Conservation (phyloP, 2,329 filamentous ascomycete species). For the Berkeleyomyces rouxiae region DNA sequence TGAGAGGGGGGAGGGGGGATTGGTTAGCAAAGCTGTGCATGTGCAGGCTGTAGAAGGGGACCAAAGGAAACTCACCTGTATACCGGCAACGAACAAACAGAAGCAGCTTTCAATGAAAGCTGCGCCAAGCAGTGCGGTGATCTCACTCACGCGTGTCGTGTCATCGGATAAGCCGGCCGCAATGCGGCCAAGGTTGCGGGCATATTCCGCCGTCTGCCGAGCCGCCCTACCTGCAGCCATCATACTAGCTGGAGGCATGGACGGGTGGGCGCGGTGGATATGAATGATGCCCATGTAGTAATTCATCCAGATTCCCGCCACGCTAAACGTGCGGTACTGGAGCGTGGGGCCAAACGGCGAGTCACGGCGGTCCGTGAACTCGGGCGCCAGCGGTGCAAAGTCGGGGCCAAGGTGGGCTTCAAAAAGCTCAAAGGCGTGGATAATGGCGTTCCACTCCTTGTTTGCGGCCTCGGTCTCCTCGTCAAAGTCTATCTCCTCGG, state of each 20-base stretch:
- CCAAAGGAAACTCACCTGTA: slow-evolving; percentile 37
- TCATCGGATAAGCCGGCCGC: slow-evolving; percentile 52
- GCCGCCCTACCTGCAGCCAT: slow-evolving; percentile 68
- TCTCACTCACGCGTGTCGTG: slow-evolving; percentile 32
- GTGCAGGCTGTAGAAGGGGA: neutral
- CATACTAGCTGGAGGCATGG: slow-evolving; percentile 83
- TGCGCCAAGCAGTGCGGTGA: slow-evolving; percentile 64
- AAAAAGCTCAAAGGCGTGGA: slow-evolving; percentile 52
- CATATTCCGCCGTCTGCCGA: slow-evolving; percentile 50
- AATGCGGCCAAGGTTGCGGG: slow-evolving; percentile 64
- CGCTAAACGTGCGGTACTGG: slow-evolving; percentile 72
- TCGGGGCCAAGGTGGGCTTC: slow-evolving; percentile 49
- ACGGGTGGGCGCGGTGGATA: slow-evolving; percentile 66
- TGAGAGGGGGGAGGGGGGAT: slow-evolving; percentile 23
- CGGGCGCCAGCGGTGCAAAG: slow-evolving; percentile 58
- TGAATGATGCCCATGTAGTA: slow-evolving; percentile 75
- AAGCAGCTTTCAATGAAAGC: slow-evolving; percentile 71
- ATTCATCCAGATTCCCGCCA: slow-evolving; percentile 75
- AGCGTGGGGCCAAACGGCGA: slow-evolving; percentile 69
- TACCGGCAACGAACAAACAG: slow-evolving; percentile 69
- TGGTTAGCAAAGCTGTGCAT: too few species aligned
- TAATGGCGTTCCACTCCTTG: slow-evolving; percentile 63
- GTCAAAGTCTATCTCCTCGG: slow-evolving; percentile 42
- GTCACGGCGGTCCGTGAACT: slow-evolving; percentile 42
- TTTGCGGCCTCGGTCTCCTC: slow-evolving; percentile 51